Percentiles rank a stretch among this genome's conserved stretches.
Conservation (phyloP, 73 alveolate genomes). For the Diophrys appendiculata region DNA sequence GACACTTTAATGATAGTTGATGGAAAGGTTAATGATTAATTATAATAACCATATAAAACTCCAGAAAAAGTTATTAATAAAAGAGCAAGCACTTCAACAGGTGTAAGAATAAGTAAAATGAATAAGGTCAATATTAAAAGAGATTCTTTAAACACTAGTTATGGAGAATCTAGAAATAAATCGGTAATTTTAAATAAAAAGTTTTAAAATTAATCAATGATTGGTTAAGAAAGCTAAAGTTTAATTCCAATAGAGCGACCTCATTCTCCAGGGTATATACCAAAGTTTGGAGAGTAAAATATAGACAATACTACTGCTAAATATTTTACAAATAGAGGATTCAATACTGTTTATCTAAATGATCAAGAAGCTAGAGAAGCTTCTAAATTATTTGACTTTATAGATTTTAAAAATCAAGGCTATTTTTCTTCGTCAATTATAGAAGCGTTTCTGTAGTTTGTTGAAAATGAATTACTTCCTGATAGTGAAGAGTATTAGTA, state of each 20-base stretch:
- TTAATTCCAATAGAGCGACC: neutral
- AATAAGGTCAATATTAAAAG: neutral
- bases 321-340: neutral
- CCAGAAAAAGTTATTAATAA: too few species aligned
- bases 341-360: neutral
- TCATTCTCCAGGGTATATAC: neutral
- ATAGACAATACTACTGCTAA: neutral
- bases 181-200: neutral
- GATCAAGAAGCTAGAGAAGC: neutral
- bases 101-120: too few species aligned
- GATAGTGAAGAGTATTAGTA: slow-evolving; percentile 1
- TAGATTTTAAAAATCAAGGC: neutral
- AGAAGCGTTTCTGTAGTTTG: neutral
- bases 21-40: neutral
- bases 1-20: neutral
- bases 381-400: neutral
- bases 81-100: too few species aligned
- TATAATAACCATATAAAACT: too few species aligned
- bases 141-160: neutral
- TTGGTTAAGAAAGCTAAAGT: too few species aligned
- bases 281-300: neutral
- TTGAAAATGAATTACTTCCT: neutral
- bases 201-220: neutral
- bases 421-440: neutral
- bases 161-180: neutral